Conservation (phyloP, 768 basidiomycete species). For the Ramaria sp. region DNA sequence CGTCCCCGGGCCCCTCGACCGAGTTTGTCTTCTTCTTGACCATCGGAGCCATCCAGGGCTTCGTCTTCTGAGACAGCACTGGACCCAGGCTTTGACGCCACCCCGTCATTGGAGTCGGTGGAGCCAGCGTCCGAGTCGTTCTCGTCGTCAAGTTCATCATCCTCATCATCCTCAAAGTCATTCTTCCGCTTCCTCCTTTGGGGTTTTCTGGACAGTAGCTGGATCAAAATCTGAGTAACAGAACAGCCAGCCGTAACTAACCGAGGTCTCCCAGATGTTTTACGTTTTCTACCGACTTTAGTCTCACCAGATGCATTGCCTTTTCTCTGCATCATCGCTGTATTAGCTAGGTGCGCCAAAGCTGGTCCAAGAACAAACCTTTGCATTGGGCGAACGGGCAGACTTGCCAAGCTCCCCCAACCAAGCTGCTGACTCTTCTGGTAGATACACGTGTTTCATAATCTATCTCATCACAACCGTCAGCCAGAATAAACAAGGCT, state of each 20-base stretch:
- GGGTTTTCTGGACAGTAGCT: slow-evolving; percentile 17
- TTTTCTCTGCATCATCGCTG: neutral
- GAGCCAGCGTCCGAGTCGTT: slow-evolving; percentile 12
- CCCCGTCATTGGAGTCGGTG: slow-evolving; percentile 14
- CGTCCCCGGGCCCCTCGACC: slow-evolving; percentile 23
- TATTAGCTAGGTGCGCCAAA: neutral
- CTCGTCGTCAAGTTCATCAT: slow-evolving; percentile 19
- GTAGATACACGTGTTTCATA: slow-evolving; percentile 54
- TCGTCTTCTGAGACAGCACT: neutral
- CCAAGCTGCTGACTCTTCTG: slow-evolving; percentile 48
- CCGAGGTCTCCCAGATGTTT: slow-evolving; percentile 7
- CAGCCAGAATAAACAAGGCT: neutral
- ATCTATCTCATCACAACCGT: slow-evolving; percentile 32
- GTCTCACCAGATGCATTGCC: neutral
- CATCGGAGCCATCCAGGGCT: slow-evolving; percentile 12
- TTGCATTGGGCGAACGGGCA: slow-evolving; percentile 9
- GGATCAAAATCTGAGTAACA: slow-evolving; percentile 13
- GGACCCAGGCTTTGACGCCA: neutral
- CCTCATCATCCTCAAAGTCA: slow-evolving; percentile 17
- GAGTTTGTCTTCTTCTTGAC: slow-evolving; percentile 14
- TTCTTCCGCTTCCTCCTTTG: slow-evolving; percentile 18
- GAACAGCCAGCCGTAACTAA: neutral
- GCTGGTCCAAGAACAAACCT: neutral
- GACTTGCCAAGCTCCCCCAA: slow-evolving; percentile 30
- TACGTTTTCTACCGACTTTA: neutral